Evolutionary conservation across 2,329 filamentous ascomycete species (phyloP).

Genomic region (Paecilomyces formosus): DNA sequence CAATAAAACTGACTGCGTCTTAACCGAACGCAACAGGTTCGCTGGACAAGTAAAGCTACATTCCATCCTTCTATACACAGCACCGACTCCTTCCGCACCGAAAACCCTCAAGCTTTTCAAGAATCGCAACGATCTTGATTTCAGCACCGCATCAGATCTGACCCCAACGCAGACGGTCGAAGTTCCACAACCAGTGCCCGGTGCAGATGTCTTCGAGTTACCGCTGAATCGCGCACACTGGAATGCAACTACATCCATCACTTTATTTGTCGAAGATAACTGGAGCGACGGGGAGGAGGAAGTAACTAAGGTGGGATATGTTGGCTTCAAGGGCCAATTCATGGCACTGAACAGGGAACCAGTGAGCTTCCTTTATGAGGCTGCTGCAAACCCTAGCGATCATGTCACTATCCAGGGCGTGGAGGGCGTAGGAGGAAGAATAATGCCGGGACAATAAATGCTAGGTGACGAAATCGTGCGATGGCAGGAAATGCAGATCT

Average conservation of each 20-base stretch:
- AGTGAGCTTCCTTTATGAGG: constrained; percentile 83
- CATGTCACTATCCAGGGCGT: constrained; percentile 51
- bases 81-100: constrained; percentile 62
- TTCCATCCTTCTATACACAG: constrained; percentile 76
- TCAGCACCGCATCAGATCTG: constrained; percentile 63
- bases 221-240: constrained; percentile 83
- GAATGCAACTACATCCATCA: constrained; percentile 72
- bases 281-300: constrained; percentile 75
- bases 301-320: constrained; percentile 67
- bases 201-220: constrained; percentile 68
- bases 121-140: constrained; percentile 85
- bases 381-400: constrained; percentile 83
- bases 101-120: constrained; percentile 78
- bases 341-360: constrained; percentile 79
- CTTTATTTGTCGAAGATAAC: constrained; percentile 88
- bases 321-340: constrained; percentile 93
- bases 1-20: background rate
- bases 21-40: constrained; percentile 53
- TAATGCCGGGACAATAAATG: constrained; percentile 35
- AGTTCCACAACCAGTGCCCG: constrained; percentile 60
- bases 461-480: background rate
- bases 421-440: constrained; percentile 27
- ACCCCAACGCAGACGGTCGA: constrained; percentile 67
- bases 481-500: background rate
- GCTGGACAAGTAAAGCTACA: constrained; percentile 91